phyloP scores from a whole-genome alignment of 2,329 filamentous ascomycete genomes.

The Pyrenophora seminiperda region DNA sequence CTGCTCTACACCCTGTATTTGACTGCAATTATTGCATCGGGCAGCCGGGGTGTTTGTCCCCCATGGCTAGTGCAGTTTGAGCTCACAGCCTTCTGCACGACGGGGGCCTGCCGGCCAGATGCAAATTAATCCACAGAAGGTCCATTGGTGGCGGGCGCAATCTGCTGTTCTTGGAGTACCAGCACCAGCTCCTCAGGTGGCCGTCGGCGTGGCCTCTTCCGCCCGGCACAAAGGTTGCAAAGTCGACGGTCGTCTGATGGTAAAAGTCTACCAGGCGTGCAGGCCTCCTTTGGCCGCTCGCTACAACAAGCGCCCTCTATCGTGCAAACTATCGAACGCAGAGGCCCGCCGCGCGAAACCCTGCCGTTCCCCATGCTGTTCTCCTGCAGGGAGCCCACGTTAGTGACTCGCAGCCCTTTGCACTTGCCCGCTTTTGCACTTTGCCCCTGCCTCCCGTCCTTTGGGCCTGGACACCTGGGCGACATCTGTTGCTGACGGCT shows the following conservation, averaged over 20 bases:
- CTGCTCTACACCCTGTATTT: not conserved
- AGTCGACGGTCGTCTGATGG: too few species aligned
- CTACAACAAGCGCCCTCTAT: constrained; percentile 24
- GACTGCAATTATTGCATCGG: not conserved
- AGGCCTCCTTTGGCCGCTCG: too few species aligned
- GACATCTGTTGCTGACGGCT: constrained; percentile 20
- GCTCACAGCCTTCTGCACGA: constrained; percentile 25
- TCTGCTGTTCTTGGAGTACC: too few species aligned
- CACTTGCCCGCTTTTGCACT: constrained; percentile 24
- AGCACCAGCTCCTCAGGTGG: too few species aligned
- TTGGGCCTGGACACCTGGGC: constrained; percentile 25
- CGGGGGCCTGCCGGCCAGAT: constrained; percentile 15
- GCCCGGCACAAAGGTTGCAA: too few species aligned
- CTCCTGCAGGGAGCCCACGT: constrained; percentile 29
- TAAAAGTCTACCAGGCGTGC: too few species aligned
- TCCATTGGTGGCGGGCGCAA: constrained; percentile 8
- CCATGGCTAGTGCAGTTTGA: constrained; percentile 29
- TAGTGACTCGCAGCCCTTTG: constrained; percentile 23
- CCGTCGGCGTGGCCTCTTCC: too few species aligned
- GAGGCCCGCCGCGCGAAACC: constrained; percentile 16
- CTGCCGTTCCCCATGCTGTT: constrained; percentile 19
- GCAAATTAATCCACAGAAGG: constrained; percentile 25
- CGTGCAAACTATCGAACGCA: constrained; percentile 33
- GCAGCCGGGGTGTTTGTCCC: constrained; percentile 3
- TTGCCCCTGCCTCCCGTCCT: constrained; percentile 21